phyloP scores from a whole-genome alignment of 192 early-diverging fungal species.

The Entomortierella chlamydospora region DNA sequence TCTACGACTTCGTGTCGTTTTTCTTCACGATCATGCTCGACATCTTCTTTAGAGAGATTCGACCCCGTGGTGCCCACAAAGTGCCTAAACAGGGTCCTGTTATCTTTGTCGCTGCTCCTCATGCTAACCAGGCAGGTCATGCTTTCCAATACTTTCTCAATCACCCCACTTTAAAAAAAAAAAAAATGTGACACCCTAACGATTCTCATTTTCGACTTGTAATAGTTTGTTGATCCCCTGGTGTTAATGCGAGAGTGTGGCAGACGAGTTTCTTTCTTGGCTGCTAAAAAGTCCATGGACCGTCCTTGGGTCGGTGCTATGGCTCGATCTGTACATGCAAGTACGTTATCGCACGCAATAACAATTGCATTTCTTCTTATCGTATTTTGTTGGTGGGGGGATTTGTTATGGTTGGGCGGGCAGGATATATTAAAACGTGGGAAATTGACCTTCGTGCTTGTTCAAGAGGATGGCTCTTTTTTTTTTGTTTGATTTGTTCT shows the following conservation, averaged over 20 bases:
- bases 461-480: background rate
- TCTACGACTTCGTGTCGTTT: conserved; percentile 76
- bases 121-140: conserved; percentile 77
- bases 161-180: no score
- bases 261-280: conserved; percentile 81
- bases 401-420: no score
- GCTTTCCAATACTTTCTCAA: no score
- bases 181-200: no score
- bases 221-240: conserved; percentile 93
- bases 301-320: conserved; percentile 86
- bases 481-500: background rate
- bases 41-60: conserved; percentile 93
- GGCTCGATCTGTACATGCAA: conserved; percentile 80
- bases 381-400: background rate
- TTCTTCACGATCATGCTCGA: conserved; percentile 77
- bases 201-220: conserved; percentile 12
- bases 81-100: conserved; percentile 90
- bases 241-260: conserved; percentile 86
- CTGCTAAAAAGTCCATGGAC: conserved; percentile 91
- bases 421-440: no score
- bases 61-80: conserved; percentile 82
- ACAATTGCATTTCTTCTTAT: background rate
- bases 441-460: no score
- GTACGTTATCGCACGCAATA: conserved; percentile 57
- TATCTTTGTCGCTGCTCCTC: conserved; percentile 91